Conservation (phyloP, 306 rosid species). For the Carpinus fangiana region DNA sequence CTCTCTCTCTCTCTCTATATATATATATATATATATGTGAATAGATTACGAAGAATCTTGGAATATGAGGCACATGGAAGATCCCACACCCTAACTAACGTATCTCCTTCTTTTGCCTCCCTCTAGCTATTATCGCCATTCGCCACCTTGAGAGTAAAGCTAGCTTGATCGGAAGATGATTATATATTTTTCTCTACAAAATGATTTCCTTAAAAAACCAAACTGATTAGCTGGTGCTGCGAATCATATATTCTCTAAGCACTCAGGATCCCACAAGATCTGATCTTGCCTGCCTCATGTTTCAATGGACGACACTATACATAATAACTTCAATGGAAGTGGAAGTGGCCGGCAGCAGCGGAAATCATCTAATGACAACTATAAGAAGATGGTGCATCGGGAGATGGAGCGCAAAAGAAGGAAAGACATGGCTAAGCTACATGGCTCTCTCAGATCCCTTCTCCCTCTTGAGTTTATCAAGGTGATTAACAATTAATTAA, state of each 20-base stretch:
- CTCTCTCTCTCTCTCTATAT: neutral
- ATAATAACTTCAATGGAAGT: neutral
- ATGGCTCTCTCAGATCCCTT: slow-evolving; percentile 62
- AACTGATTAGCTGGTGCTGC: slow-evolving; percentile 12
- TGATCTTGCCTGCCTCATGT: slow-evolving; percentile 12
- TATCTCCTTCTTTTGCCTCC: slow-evolving; percentile 23
- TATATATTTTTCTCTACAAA: neutral
- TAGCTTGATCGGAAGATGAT: neutral
- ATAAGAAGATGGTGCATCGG: slow-evolving; percentile 49
- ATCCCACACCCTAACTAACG: slow-evolving; percentile 22
- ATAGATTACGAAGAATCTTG: slow-evolving; percentile 23
- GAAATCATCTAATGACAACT: slow-evolving; percentile 13
- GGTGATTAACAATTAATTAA: slow-evolving; percentile 17
- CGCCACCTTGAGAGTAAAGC: neutral
- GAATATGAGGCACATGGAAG: slow-evolving; percentile 19
- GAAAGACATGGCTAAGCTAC: slow-evolving; percentile 60
- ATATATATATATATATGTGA: too few relatives aligned
- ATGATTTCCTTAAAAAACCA: slow-evolving; percentile 9
- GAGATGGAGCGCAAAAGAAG: slow-evolving; percentile 72
- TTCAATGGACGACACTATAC: slow-evolving; percentile 13
- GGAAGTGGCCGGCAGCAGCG: neutral
- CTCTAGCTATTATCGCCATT: neutral
- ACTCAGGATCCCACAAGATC: slow-evolving; percentile 29
- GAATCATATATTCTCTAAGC: slow-evolving; percentile 19
- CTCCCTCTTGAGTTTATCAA: slow-evolving; percentile 55